Evolutionary conservation across 1,284 basidiomycete species (phyloP).

Genomic region (Boletellus deceptivus): DNA sequence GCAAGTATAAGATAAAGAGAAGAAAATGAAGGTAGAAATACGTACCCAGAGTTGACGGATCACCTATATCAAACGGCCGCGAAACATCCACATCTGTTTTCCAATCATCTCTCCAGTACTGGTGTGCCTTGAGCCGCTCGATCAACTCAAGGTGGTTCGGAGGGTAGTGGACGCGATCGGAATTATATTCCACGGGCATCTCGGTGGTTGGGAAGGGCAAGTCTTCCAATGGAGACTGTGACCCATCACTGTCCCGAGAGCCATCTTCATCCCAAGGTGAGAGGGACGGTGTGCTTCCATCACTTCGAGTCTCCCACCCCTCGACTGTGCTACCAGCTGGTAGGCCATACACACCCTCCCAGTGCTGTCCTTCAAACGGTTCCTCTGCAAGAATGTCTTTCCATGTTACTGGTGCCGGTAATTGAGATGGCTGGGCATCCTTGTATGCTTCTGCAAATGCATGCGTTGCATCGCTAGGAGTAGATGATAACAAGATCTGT

Average conservation of each 20-base stretch:
- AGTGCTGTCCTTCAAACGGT: slow-evolving; percentile 76
- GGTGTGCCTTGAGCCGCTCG: slow-evolving; percentile 55
- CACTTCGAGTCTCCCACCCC: slow-evolving; percentile 41
- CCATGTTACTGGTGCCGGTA: slow-evolving; percentile 57
- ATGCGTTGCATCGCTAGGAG: slow-evolving; percentile 48
- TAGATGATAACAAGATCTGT: slow-evolving; percentile 55
- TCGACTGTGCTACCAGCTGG: slow-evolving; percentile 42
- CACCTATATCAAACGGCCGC: slow-evolving; percentile 54
- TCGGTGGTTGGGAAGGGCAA: slow-evolving; percentile 40
- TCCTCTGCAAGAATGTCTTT: slow-evolving; percentile 73
- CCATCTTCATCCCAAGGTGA: slow-evolving; percentile 44
- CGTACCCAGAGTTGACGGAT: slow-evolving; percentile 67
- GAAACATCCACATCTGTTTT: slow-evolving; percentile 43
- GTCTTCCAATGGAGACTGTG: slow-evolving; percentile 18
- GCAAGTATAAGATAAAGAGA: slow-evolving; percentile 2
- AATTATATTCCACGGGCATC: slow-evolving; percentile 1
- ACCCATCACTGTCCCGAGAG: slow-evolving; percentile 31
- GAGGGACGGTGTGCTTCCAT: slow-evolving; percentile 48
- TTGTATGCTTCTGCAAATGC: slow-evolving; percentile 52
- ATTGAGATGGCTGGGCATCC: slow-evolving; percentile 42
- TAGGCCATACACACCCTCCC: slow-evolving; percentile 61
- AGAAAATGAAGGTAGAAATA: neutral
- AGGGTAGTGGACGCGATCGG: slow-evolving; percentile 23
- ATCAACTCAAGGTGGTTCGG: slow-evolving; percentile 49
- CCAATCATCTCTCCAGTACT: slow-evolving; percentile 73